Evolutionary conservation across 164 flowering plant species (phyloP), one percentile per base, ranked within the genome.

Genomic region (Chloranthus sessilifolius): DNA sequence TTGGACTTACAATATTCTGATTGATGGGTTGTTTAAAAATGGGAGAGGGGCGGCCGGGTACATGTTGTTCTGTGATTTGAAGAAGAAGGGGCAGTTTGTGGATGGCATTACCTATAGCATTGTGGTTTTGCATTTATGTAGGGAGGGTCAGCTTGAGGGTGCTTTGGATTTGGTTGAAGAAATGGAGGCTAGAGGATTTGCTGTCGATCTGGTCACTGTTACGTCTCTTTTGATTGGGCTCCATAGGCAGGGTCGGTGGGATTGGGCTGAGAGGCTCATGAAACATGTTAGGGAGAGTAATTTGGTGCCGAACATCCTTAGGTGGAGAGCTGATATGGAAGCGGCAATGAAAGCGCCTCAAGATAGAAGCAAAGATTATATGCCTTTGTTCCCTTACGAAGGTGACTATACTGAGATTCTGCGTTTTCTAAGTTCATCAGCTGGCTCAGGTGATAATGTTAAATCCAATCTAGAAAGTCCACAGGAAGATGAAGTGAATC

Each of bases 131-230:
- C 84, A 81, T 54, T 72, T 82, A 12, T 77, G 88, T 56, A 74
- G 61, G 63, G 95, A 84, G 65, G 76, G 72, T 20, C 70, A 51
- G 56, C 60, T 89, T 20, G 86, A 78, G 56, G 83, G 70, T 52
- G 91, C 96, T 10, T 56, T 88, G 7, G 52, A 57, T 10, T 52
- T 88, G 64, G 89, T 78, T 40, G 88, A 86, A 45, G 99, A 94
- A 64, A 94, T 94, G 97, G 92, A 84, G 61, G 69, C 55, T 6
- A 74, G 92, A 65, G 95, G 95, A 5, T 81, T 84, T 60, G 75
- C 61, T 42, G 95, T 94, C 33, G 97, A 87, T 73, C 61, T 94
- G 24, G 81, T 89, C 36, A 89, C 96, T 0, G 45, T 89, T 15
- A 78, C 95, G 16, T 70, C 89, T 0, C 72, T 94, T 36, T 59